Percentiles rank a stretch among this genome's conserved stretches.
These are phyloP conservation scores for Sphaerobolus stellatus DNA, from an alignment of 1,284 basidiomycete genomes.

Conservation along the genomic window DNA sequence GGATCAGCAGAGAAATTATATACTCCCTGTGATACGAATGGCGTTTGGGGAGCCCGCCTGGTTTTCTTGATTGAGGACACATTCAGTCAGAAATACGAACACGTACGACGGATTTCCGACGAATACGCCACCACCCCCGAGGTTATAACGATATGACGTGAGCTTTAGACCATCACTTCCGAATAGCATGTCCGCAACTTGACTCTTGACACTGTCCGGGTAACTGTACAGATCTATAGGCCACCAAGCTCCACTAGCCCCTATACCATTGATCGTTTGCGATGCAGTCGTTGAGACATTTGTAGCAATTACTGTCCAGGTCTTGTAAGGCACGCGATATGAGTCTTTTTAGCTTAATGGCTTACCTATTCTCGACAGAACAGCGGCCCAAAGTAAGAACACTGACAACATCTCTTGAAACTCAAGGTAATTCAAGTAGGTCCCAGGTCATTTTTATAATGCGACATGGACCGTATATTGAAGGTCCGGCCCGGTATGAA, in stretches of 20 bases:
- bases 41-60: conserved; percentile 42
- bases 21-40: conserved; percentile 39
- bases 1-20: conserved; percentile 43
- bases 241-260: conserved; percentile 48
- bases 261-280: conserved; percentile 31
- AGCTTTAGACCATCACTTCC: conserved; percentile 40
- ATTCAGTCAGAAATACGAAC: background rate
- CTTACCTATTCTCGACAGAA: too few species aligned
- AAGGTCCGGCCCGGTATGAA: too few species aligned
- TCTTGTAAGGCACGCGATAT: too few species aligned
- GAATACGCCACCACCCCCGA: conserved; percentile 43
- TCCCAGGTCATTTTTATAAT: too few species aligned
- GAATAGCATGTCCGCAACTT: conserved; percentile 42
- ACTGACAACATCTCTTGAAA: too few species aligned
- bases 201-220: conserved; percentile 38
- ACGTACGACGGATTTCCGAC: conserved; percentile 25
- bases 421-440: too few species aligned
- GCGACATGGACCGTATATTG: too few species aligned
- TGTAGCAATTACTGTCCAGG: too few species aligned
- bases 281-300: conserved; percentile 19
- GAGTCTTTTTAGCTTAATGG: too few species aligned
- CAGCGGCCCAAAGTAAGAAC: too few species aligned
- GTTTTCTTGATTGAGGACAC: conserved; percentile 22
- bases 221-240: conserved; percentile 43
- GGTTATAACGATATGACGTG: conserved; percentile 45